phyloP scores from a whole-genome alignment of 495 filamentous ascomycete genomes.

The Neurospora sp. region DNA sequence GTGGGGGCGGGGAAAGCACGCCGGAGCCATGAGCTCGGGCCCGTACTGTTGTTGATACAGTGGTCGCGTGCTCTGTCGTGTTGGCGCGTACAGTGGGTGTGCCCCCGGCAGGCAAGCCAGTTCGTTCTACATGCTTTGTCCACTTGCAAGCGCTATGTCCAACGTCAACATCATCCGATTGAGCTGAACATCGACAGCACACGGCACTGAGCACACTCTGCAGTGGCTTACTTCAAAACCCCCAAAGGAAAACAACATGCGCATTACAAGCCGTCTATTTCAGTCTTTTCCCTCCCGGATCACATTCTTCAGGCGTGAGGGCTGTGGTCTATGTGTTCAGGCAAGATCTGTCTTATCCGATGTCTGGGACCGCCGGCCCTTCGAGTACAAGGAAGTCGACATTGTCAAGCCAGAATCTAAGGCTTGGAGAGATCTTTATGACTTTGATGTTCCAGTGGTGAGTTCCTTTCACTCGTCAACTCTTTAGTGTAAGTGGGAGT shows the following conservation, averaged over 20 bases:
- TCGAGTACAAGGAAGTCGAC: slow-evolving; percentile 71
- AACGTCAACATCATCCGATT: neutral
- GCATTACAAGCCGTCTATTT: slow-evolving; percentile 30
- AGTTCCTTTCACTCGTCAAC: slow-evolving; percentile 8
- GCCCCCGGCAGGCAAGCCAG: neutral
- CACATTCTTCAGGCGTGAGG: slow-evolving; percentile 72
- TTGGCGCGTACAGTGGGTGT: neutral
- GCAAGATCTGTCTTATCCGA: slow-evolving; percentile 63
- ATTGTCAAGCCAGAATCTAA: slow-evolving; percentile 58
- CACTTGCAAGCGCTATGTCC: neutral
- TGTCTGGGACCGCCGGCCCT: slow-evolving; percentile 57
- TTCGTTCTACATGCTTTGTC: neutral
- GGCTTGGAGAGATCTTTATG: slow-evolving; percentile 71
- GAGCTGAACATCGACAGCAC: neutral
- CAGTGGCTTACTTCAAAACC: neutral
- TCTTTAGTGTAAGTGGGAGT: neutral
- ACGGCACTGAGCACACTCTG: neutral
- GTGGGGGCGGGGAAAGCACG: neutral
- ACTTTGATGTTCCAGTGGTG: slow-evolving; percentile 84
- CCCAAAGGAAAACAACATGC: slow-evolving; percentile 20
- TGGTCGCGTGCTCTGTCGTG: neutral
- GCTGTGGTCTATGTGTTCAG: slow-evolving; percentile 69
- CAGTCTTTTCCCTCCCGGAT: slow-evolving; percentile 48
- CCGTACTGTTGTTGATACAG: neutral
- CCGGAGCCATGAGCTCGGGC: neutral